Evolutionary conservation across 805 yeast genomes (phyloP), one percentile per base, ranked within the genome.

Genomic region (Saccharomyces mikatae): DNA sequence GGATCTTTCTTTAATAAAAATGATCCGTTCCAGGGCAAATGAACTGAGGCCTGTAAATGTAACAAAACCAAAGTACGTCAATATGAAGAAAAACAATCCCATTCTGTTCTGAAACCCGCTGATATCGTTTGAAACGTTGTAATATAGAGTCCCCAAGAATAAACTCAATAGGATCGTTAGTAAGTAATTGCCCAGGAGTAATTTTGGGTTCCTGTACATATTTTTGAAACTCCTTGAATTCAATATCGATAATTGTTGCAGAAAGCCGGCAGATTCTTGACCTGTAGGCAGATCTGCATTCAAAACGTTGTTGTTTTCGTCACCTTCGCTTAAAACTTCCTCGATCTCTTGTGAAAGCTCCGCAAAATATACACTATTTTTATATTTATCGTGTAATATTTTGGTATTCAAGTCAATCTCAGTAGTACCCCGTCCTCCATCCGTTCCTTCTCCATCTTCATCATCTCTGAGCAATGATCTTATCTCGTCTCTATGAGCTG

Each of bases 61-160:
- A 1, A 96, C 86, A 69, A 94, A 94, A 0, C 99, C 99, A 74
- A 94, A 91, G 63, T 91, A 80, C 2, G 98, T 89, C 57, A 94
- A 76, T 51, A 91, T 72, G 70, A 94, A 94, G 75, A 94, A 92
- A 71, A 94, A 94, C 56, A 94, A 75, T 0, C 99, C 99, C 59
- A 94, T 76, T 62, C 99, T 79, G 71, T 94, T 94, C 70, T 94
- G 99, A 76, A 94, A 94, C 0, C 99, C 99, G 63, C 96, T 84
- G 53, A 94, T 92, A 68, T 92, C 97, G 66, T 89, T 87, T 46
- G 83, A 75, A 27, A 92, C 83, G 64, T 89, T 78, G 71, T 84
- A 92, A 69, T 94, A 94, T 46, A 94, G 75, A 50, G 80, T 80
- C 0, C 98, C 97, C 70, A 96, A 84, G 71, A 92, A 87, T 3